A percentile compares a stretch with the other conserved stretches of the same genome.
These are phyloP conservation scores for Colletotrichum destructivum DNA, from an alignment of 2,329 filamentous ascomycete genomes.

Conservation along the genomic window DNA sequence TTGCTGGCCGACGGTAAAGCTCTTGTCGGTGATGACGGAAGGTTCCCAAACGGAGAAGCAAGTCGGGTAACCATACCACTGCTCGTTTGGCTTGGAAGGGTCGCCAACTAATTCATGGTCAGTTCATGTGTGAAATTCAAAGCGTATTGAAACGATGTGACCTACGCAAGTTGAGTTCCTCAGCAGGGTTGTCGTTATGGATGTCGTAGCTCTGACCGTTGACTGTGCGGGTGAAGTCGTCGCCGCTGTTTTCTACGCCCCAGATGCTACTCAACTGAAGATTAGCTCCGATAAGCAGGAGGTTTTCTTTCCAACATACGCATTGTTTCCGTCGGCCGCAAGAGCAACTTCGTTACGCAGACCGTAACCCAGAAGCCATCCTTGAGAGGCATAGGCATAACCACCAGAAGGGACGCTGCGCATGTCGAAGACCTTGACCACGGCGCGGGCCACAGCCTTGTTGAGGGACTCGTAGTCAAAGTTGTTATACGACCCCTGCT, in stretches of 20 bases:
- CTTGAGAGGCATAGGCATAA: conserved; percentile 57
- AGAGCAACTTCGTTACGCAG: conserved; percentile 76
- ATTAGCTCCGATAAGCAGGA: neutral
- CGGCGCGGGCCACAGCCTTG: conserved; percentile 53
- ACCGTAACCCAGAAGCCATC: conserved; percentile 57
- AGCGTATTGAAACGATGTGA: too few relatives aligned
- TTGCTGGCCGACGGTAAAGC: conserved; percentile 52
- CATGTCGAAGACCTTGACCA: conserved; percentile 61
- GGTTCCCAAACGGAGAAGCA: conserved; percentile 72
- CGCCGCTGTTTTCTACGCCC: conserved; percentile 68
- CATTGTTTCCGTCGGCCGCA: conserved; percentile 61
- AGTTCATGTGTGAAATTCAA: neutral
- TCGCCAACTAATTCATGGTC: conserved; percentile 47
- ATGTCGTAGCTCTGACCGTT: conserved; percentile 63
- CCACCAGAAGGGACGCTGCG: conserved; percentile 53
- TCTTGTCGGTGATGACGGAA: conserved; percentile 50
- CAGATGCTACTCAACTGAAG: conserved; percentile 51
- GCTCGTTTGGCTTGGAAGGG: conserved; percentile 47
- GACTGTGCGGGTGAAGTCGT: conserved; percentile 65
- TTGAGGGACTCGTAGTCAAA: conserved; percentile 54
- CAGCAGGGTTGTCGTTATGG: conserved; percentile 74
- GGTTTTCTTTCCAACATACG: conserved; percentile 23
- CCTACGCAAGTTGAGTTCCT: conserved; percentile 75
- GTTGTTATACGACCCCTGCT: conserved; percentile 57
- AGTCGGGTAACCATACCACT: conserved; percentile 72